Conservation (phyloP, 257 asterid genomes). For the Primulina huaijiensis region DNA sequence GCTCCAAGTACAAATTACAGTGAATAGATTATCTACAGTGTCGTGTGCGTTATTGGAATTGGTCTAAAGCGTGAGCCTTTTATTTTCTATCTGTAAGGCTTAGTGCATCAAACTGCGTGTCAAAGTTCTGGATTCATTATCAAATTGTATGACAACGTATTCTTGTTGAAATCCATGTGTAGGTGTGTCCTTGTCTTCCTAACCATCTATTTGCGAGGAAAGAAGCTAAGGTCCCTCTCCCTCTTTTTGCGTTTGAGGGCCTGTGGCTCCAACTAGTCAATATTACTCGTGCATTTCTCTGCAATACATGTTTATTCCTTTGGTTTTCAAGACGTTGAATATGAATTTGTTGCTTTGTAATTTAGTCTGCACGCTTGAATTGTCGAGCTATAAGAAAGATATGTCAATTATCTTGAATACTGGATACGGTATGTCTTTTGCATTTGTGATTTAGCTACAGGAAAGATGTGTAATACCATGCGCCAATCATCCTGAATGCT, state of each 20-base stretch:
- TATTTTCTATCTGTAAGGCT: slow-evolving; percentile 87
- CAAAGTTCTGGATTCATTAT: slow-evolving; percentile 88
- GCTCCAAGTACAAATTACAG: slow-evolving; percentile 49
- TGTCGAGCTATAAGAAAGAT: too few relatives aligned
- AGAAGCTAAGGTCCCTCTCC: slow-evolving; percentile 48
- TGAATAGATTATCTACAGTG: slow-evolving; percentile 57
- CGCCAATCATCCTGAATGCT: slow-evolving; percentile 91
- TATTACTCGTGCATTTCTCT: slow-evolving; percentile 67
- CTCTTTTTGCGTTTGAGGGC: slow-evolving; percentile 80
- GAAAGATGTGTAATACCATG: slow-evolving; percentile 95
- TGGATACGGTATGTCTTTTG: too few relatives aligned
- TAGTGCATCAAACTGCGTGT: slow-evolving; percentile 98
- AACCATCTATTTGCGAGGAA: slow-evolving; percentile 85
- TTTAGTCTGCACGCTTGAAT: not conserved
- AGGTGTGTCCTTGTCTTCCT: slow-evolving; percentile 98
- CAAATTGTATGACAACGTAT: slow-evolving; percentile 49
- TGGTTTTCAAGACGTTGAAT: slow-evolving; percentile 13
- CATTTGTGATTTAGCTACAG: slow-evolving; percentile 40
- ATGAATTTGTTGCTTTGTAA: slow-evolving; percentile 26
- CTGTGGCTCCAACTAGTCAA: slow-evolving; percentile 82
- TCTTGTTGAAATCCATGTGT: slow-evolving; percentile 79
- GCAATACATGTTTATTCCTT: slow-evolving; percentile 31
- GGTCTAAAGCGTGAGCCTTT: slow-evolving; percentile 97
- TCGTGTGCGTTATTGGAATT: too few relatives aligned
- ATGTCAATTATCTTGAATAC: too few relatives aligned